Evolutionary conservation across 2,329 filamentous ascomycete species (phyloP).

Genomic region (Aspergillus uvarum): DNA sequence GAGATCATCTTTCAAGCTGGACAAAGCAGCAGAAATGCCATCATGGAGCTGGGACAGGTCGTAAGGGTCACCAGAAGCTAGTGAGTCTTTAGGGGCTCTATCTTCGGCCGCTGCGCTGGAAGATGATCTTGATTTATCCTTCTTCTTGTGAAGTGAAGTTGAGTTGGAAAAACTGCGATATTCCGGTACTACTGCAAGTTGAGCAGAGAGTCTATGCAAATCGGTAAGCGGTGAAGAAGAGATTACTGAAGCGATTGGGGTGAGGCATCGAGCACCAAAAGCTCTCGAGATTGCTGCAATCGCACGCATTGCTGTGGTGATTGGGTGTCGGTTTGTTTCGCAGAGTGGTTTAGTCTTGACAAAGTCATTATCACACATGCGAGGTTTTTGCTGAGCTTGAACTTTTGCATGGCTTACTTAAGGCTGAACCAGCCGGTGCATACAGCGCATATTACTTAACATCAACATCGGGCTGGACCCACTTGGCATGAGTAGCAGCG

Average conservation of each 20-base stretch:
- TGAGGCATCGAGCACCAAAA: background rate
- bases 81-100: constrained; percentile 32
- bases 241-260: background rate
- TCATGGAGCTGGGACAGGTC: constrained; percentile 60
- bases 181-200: background rate
- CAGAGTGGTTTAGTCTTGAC: background rate
- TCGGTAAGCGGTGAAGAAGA: background rate
- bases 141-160: constrained; percentile 50
- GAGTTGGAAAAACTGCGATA: constrained; percentile 45
- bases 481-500: too few relatives aligned
- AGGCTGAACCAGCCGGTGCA: too few relatives aligned
- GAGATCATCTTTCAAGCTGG: constrained; percentile 61
- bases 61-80: constrained; percentile 53
- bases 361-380: too few relatives aligned
- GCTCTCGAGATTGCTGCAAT: background rate
- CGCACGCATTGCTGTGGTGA: background rate
- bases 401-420: too few relatives aligned
- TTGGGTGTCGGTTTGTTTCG: background rate
- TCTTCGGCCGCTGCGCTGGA: constrained; percentile 34
- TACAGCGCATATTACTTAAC: too few relatives aligned
- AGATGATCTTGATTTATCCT: constrained; percentile 52
- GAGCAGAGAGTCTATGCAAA: background rate
- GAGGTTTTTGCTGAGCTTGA: too few relatives aligned
- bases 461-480: too few relatives aligned
- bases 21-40: constrained; percentile 55